A percentile compares a stretch with the other conserved stretches of the same genome.
phyloP scores from a whole-genome alignment of 257 asterid species.

The Cynanchum wilfordii region DNA sequence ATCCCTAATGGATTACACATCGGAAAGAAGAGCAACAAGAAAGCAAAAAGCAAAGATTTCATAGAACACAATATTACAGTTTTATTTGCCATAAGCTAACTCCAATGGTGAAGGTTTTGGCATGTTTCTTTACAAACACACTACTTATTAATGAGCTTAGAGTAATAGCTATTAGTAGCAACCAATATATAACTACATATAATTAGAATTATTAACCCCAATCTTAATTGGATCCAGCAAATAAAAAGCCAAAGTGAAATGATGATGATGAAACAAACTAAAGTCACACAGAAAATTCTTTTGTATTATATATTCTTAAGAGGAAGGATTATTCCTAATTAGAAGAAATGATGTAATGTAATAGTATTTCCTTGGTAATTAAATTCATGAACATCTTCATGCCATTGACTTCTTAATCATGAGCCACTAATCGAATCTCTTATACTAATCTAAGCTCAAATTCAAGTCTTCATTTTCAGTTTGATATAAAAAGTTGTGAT shows the following conservation, averaged over 20 bases:
- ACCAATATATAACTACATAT: constrained; percentile 91
- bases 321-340: too few species aligned
- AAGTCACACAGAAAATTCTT: too few species aligned
- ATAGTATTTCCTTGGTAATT: too few species aligned
- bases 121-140: constrained; percentile 57
- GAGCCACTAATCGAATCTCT: too few species aligned
- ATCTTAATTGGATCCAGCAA: constrained; percentile 79
- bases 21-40: constrained; percentile 68
- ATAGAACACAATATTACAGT: constrained; percentile 42
- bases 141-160: constrained; percentile 73
- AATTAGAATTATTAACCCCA: constrained; percentile 78
- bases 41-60: constrained; percentile 67
- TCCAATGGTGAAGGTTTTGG: constrained; percentile 36
- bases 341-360: too few species aligned
- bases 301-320: too few species aligned
- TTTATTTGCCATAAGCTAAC: constrained; percentile 36
- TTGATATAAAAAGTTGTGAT: too few species aligned
- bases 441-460: too few species aligned
- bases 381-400: too few species aligned
- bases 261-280: too few species aligned
- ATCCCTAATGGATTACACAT: constrained; percentile 69
- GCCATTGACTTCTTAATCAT: too few species aligned
- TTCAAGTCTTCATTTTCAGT: too few species aligned
- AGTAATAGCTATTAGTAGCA: constrained; percentile 73
- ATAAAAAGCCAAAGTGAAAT: constrained; percentile 2